Conservation (phyloP, 2,329 filamentous ascomycete species). For the Xylariales sp. region DNA sequence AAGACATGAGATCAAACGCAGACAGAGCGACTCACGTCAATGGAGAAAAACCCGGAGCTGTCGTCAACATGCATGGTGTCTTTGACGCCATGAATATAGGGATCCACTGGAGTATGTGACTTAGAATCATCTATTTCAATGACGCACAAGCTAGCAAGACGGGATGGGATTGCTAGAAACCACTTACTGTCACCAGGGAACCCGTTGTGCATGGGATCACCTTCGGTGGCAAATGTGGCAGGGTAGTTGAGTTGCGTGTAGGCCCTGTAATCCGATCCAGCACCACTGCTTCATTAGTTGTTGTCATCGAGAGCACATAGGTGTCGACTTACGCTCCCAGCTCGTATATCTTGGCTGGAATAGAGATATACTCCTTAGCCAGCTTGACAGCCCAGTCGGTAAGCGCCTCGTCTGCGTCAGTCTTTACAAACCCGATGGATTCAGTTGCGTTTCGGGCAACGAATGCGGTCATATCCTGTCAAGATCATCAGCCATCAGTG, state of each 20-base stretch:
- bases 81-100: slow-evolving; percentile 31
- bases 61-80: slow-evolving; percentile 35
- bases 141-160: too few species aligned
- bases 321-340: slow-evolving; percentile 21
- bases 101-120: too few species aligned
- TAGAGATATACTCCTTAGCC: slow-evolving; percentile 31
- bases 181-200: slow-evolving; percentile 29
- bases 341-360: slow-evolving; percentile 29
- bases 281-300: slow-evolving; percentile 18
- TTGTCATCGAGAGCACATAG: not conserved
- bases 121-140: too few species aligned
- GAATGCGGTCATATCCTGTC: slow-evolving; percentile 35
- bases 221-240: slow-evolving; percentile 33
- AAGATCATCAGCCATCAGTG: too few species aligned
- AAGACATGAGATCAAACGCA: not conserved
- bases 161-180: too few species aligned
- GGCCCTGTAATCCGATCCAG: slow-evolving; percentile 38
- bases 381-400: slow-evolving; percentile 31
- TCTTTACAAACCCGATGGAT: slow-evolving; percentile 34
- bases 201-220: slow-evolving; percentile 26
- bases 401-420: slow-evolving; percentile 29
- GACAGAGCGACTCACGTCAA: slow-evolving; percentile 26
- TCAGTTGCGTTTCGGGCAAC: slow-evolving; percentile 32
- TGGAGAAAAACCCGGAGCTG: slow-evolving; percentile 31
- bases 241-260: slow-evolving; percentile 35